Conservation (phyloP, 306 rosid species). For the Crotalaria pallida region DNA sequence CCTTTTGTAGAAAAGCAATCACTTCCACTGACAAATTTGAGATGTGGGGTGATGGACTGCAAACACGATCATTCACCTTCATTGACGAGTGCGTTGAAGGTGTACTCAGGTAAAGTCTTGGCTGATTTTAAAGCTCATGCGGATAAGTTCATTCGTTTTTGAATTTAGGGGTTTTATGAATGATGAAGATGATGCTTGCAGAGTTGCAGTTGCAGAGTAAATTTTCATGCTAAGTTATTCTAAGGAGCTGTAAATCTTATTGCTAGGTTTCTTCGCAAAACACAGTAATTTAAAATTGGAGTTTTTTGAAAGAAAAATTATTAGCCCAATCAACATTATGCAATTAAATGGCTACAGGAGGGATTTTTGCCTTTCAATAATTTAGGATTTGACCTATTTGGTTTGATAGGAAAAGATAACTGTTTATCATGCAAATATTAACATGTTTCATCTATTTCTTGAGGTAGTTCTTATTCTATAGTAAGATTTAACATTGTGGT, state of each 20-base stretch:
- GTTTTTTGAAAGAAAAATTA: not conserved
- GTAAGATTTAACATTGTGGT: conserved; percentile 5
- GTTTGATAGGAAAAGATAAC: not conserved
- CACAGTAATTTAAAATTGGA: not conserved
- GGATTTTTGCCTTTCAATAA: not conserved
- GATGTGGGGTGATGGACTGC: conserved; percentile 99
- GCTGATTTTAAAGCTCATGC: not conserved
- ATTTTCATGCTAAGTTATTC: not conserved
- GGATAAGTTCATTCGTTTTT: not conserved
- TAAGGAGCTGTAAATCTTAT: not conserved
- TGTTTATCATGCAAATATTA: not conserved
- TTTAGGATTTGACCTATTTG: not conserved
- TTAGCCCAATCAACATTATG: not conserved
- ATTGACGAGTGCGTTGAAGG: conserved; percentile 99
- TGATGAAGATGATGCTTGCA: not conserved
- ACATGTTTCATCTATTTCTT: not conserved
- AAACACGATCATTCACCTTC: conserved; percentile 93
- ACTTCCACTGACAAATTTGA: conserved; percentile 82
- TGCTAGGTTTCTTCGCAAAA: conserved; percentile 2
- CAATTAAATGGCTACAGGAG: not conserved
- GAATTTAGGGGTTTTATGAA: not conserved
- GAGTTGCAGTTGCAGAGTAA: not conserved
- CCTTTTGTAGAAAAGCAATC: conserved; percentile 82
- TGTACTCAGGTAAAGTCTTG: conserved; percentile 69
- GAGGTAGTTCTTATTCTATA: not conserved